A percentile compares a stretch with the other conserved stretches of the same genome.
Evolutionary conservation across 106 monocot genomes (phyloP).

Genomic region (Xerophyta viscosa): DNA sequence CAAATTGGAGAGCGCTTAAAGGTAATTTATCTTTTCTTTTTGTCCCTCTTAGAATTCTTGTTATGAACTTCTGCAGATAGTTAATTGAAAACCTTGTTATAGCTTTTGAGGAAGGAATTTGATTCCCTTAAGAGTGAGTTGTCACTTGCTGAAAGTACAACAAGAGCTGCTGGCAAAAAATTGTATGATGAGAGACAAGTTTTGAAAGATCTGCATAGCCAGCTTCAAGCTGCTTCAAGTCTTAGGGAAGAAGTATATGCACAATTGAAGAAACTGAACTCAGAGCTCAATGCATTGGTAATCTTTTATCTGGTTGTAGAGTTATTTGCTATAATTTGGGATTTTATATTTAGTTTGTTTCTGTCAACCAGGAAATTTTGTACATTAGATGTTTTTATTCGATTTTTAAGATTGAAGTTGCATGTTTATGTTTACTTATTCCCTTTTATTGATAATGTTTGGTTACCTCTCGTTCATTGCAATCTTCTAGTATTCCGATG

Average conservation of each 20-base stretch:
- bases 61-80: no score
- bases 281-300: constrained; percentile 39
- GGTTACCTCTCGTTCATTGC: no score
- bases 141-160: constrained; percentile 17
- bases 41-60: no score
- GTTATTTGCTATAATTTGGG: not conserved
- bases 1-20: constrained; percentile 29
- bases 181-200: constrained; percentile 21
- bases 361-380: not conserved
- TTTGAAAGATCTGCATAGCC: constrained; percentile 22
- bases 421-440: no score
- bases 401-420: no score
- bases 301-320: not conserved
- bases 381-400: no score
- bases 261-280: constrained; percentile 27
- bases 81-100: not conserved
- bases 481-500: no score
- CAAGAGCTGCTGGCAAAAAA: constrained; percentile 20
- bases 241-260: constrained; percentile 50
- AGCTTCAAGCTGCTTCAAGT: constrained; percentile 37
- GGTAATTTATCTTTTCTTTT: constrained; percentile 18
- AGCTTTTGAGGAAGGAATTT: constrained; percentile 57
- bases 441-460: no score
- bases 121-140: constrained; percentile 32
- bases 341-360: not conserved